A percentile compares a stretch with the other conserved stretches of the same genome.
Evolutionary conservation across 768 basidiomycete genomes (phyloP).

Genomic region (Rhizopogon vulgaris): DNA sequence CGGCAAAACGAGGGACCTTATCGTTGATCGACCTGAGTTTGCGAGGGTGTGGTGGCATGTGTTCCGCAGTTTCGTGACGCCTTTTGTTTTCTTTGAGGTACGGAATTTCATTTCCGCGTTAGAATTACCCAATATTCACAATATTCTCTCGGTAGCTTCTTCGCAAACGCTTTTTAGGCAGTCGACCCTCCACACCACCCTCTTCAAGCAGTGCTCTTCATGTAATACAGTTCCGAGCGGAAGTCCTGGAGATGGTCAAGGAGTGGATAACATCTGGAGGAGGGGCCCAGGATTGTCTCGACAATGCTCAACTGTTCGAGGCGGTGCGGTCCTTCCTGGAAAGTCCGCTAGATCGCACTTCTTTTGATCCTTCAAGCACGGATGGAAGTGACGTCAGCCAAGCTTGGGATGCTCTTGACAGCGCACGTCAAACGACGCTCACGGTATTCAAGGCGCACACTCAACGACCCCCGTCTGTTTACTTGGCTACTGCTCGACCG

Average conservation of each 20-base stretch:
- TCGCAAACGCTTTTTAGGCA: constrained; percentile 62
- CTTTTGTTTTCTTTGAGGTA: constrained; percentile 82
- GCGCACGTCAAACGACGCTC: constrained; percentile 36
- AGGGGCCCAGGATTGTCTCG: constrained; percentile 74
- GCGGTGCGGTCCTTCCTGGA: constrained; percentile 57
- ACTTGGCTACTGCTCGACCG: constrained; percentile 22
- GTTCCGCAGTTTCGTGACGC: constrained; percentile 77
- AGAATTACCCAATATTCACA: background rate
- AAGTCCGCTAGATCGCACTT: constrained; percentile 43
- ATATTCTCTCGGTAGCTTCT: constrained; percentile 44
- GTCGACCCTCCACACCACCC: constrained; percentile 36
- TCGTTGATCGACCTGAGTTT: constrained; percentile 71
- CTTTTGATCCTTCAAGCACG: constrained; percentile 31
- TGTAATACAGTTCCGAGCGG: constrained; percentile 46
- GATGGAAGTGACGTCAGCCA: constrained; percentile 40
- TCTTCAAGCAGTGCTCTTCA: constrained; percentile 38
- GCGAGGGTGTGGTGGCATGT: constrained; percentile 77
- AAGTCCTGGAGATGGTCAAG: constrained; percentile 57
- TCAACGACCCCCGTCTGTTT: constrained; percentile 45
- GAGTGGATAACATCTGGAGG: constrained; percentile 72
- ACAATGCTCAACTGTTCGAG: constrained; percentile 60
- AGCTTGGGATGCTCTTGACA: constrained; percentile 40
- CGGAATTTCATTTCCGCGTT: constrained; percentile 11
- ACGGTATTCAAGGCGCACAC: constrained; percentile 49
- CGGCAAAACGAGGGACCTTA: constrained; percentile 64